phyloP scores from a whole-genome alignment of 2,329 filamentous ascomycete species.

The Chaetomiaceae sp. region DNA sequence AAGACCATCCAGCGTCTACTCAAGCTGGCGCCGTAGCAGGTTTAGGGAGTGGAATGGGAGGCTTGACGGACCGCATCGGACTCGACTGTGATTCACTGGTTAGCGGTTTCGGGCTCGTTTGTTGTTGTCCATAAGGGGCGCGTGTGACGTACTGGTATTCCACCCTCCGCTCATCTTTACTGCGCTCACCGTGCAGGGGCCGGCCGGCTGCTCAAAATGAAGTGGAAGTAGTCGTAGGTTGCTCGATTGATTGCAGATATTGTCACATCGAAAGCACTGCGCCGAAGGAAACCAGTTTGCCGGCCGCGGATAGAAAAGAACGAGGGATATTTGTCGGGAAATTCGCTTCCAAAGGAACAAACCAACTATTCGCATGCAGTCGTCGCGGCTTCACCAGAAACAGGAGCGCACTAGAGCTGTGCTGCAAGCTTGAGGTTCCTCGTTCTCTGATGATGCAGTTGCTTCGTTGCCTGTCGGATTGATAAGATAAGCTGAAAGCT shows the following conservation, averaged over 20 bases:
- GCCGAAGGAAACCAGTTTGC: too few relatives aligned
- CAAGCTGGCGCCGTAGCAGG: constrained; percentile 10
- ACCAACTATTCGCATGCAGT: too few relatives aligned
- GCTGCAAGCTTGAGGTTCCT: background rate
- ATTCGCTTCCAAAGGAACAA: too few relatives aligned
- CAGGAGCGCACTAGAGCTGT: too few relatives aligned
- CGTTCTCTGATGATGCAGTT: background rate
- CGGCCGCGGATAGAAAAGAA: too few relatives aligned
- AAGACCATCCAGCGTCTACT: background rate
- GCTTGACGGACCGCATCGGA: constrained; percentile 80
- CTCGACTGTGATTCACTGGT: constrained; percentile 53
- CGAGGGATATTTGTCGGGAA: too few relatives aligned
- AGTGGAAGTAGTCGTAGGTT: too few relatives aligned
- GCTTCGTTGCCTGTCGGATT: background rate
- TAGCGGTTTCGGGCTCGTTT: constrained; percentile 10
- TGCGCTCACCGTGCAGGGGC: background rate
- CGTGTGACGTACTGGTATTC: constrained; percentile 67
- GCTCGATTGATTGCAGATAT: too few relatives aligned
- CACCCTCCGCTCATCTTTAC: constrained; percentile 53
- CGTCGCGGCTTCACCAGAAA: too few relatives aligned
- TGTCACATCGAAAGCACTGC: too few relatives aligned
- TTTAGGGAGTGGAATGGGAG: constrained; percentile 3
- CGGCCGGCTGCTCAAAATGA: too few relatives aligned
- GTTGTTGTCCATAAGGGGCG: background rate
- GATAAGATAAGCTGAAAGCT: constrained; percentile 10